Evolutionary conservation across 108 stramenopile species (phyloP), one percentile per base, ranked within the genome.

Genomic region (Skeletonema costatum): DNA sequence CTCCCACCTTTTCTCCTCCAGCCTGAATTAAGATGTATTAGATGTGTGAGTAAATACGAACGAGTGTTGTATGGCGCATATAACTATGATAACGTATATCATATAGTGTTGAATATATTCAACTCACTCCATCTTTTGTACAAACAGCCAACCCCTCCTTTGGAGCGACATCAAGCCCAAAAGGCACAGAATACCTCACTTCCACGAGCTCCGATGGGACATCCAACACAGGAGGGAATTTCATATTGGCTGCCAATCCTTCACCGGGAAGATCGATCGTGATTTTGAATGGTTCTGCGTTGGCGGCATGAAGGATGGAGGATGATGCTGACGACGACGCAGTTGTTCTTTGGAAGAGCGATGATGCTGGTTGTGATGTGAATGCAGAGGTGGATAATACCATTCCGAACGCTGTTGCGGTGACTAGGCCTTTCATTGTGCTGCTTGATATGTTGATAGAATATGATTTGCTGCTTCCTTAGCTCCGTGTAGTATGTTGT

Each of bases 121-220:
- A 10, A 41, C 39, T 41, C 39, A 41, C 16, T 31, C 90, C 87
- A 50, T 82, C 87, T 74, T 89, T 81, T 69, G 93, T 91, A 63
- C 93, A 94, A 14, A 89, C 77, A 10, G 88, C 89, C 63, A 92
- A 68, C 51, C 81, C 79, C 1, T 88, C 78, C 64, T 89, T 61
- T 2, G 93, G 93, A 14, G 75, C 90, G 0, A 94, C 90, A 71
- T 89, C 79, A 53, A 94, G 73, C 29, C 87, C 90, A 70, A 94
- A 94, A n/a, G 93, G 93, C 0, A 94, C 61, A 19, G 75, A 48
- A 66, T 92, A 90, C 30, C 93, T 77, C 12, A 94, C 90, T 78
- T 91, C 85, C 9, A 94, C 61, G 17, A 92, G 36, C 71, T 94
- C 93, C 60, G 82, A 82, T 9, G 89, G 87, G 10, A 69, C 87